Conservation (phyloP, 495 filamentous ascomycete species). For the Xylaria telfairii region DNA sequence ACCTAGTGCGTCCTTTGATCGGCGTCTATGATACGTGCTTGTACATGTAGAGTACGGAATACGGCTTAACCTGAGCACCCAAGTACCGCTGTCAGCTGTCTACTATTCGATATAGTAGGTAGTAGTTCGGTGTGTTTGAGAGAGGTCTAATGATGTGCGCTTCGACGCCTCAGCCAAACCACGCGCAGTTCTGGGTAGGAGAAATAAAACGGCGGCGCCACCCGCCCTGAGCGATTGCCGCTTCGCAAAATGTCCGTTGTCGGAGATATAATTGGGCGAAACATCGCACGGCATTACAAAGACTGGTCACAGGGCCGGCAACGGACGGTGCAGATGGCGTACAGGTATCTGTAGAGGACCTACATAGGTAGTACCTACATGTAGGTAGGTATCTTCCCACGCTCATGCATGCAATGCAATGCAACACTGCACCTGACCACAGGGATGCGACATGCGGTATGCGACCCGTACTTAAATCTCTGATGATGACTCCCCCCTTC, state of each 20-base stretch:
- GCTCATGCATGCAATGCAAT: neutral
- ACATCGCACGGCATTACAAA: neutral
- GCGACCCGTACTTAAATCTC: neutral
- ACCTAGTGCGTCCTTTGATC: no score
- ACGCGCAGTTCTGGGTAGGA: neutral
- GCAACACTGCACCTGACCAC: slow-evolving; percentile 7
- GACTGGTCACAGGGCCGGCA: slow-evolving; percentile 20
- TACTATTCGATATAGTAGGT: no score
- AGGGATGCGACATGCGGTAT: neutral
- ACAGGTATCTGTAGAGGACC: no score
- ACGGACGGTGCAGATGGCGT: neutral
- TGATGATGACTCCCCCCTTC: neutral
- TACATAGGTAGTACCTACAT: no score
- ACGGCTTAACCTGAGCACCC: no score
- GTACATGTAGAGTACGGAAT: no score
- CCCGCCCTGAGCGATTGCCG: neutral
- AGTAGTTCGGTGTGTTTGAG: no score
- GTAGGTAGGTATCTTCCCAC: no score
- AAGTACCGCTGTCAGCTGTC: no score
- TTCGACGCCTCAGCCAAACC: no score
- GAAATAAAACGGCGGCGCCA: neutral
- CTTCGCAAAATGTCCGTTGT: slow-evolving; percentile 4
- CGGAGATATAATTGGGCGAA: neutral
- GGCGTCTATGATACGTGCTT: no score
- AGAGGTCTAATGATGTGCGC: no score